A percentile compares a stretch with the other conserved stretches of the same genome.
Evolutionary conservation across 2,329 filamentous ascomycete genomes (phyloP).

Genomic region (Volutella citrinella): DNA sequence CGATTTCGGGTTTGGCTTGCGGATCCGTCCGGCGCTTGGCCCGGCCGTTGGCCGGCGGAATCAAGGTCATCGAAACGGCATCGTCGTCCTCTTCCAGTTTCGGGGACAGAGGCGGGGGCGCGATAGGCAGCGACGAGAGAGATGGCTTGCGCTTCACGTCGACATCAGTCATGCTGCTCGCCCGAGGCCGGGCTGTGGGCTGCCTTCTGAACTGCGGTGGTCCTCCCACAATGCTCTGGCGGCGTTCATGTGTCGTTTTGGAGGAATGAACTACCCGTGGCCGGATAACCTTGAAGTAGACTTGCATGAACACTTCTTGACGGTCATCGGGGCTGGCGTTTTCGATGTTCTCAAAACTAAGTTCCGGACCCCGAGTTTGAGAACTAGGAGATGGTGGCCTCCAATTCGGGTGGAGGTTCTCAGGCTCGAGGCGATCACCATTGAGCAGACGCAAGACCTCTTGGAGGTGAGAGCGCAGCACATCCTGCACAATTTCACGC

Average conservation of each 20-base stretch:
- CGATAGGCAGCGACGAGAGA: too few relatives aligned
- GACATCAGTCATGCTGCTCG: conserved; percentile 17
- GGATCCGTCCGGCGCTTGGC: too few relatives aligned
- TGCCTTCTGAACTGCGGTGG: conserved; percentile 22
- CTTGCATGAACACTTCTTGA: conserved; percentile 48
- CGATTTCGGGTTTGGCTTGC: too few relatives aligned
- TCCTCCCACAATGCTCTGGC: conserved; percentile 21
- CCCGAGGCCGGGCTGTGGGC: conserved; percentile 20
- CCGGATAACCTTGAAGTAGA: conserved; percentile 48
- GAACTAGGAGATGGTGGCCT: conserved; percentile 11
- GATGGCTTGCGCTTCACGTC: conserved; percentile 6
- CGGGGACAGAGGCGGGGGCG: too few relatives aligned
- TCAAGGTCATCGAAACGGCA: too few relatives aligned
- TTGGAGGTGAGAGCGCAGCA: conserved; percentile 49
- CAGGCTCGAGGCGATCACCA: conserved; percentile 28
- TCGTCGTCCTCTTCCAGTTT: too few relatives aligned
- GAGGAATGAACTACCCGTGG: conserved; percentile 36
- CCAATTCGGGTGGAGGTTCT: conserved; percentile 16
- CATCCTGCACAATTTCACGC: conserved; percentile 39
- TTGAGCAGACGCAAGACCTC: conserved; percentile 47
- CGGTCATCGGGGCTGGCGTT: conserved; percentile 46
- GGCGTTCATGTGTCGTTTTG: conserved; percentile 23
- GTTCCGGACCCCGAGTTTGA: conserved; percentile 8
- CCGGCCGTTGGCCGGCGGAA: too few relatives aligned
- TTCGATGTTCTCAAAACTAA: conserved; percentile 44